Base-by-base conservation (phyloP, 2,329 filamentous ascomycete genomes). In the Hypoxylon sp. region DNA sequence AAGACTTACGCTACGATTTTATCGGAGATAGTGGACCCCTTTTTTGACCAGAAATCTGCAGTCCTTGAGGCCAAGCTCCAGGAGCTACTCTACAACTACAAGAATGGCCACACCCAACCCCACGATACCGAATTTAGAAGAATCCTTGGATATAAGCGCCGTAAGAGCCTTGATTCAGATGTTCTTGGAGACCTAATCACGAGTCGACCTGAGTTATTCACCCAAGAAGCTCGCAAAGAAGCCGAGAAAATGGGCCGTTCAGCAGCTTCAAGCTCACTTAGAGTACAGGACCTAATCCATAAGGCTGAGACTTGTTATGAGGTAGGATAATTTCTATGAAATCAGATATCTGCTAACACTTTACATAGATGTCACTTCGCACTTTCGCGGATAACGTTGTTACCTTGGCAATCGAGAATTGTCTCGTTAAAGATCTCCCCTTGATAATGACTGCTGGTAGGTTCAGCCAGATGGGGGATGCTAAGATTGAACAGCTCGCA, bases 291-390 rank as follows among this genome's bases (percentile, higher is more conserved):
- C 0, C 76, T 84, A 0, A 79, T 86, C 47, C 80, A 86, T 50
- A 82, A 81, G 67, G 82, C 84, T 75, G 68, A 80, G 53, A 77
- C 78, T 0, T 84, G 84, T 63, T 85, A 85, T 65, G 76, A 82
- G 66, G 83, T 85, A 70, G 55, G 60, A 1, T 37, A 5, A 14
- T 29, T 2, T 6, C 8, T 26, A 17, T 10, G 33, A 51, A n/a
- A 19, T 5, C 1, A 19, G 9, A n/a, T 37, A 6, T 9, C 4
- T 57, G 19, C 66, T 73, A 22, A 72, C 52, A 39, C 22, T 52
- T 14, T 14, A 22, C 17, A 17, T 47, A 77, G 76, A 66, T 76
- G 59, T 77, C 75, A 4, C 63, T 77, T 54, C 73, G 70, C 5
- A 75, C 63, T 17, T 81, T 82, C 67, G 74, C 77, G 2, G 78